Percentiles rank a stretch among this genome's conserved stretches.
Conservation (phyloP, 2,329 filamentous ascomycete genomes). For the Seiridium unicorne region DNA sequence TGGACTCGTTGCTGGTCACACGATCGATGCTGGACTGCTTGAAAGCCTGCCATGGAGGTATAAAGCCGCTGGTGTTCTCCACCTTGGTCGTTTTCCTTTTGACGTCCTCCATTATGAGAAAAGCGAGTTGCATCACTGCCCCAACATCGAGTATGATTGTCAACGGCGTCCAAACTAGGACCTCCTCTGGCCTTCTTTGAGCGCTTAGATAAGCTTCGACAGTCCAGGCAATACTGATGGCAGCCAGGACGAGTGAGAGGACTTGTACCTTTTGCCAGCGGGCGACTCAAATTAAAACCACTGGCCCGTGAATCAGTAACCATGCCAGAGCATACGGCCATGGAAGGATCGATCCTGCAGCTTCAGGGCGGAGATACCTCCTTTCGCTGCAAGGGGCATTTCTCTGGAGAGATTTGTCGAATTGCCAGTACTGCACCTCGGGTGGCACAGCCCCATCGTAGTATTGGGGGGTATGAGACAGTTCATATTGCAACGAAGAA, state of each 20-base stretch:
- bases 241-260: conserved; percentile 13
- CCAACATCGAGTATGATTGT: conserved; percentile 14
- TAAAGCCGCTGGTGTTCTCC: not conserved
- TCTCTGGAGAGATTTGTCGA: not conserved
- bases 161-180: conserved; percentile 15
- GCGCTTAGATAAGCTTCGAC: conserved; percentile 14
- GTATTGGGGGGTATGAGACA: not conserved
- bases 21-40: not conserved
- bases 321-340: conserved; percentile 16
- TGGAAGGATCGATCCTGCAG: conserved; percentile 14
- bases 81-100: not conserved
- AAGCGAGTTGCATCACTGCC: conserved; percentile 16
- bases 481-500: conserved; percentile 1
- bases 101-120: conserved; percentile 9
- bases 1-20: not conserved
- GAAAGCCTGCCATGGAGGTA: not conserved
- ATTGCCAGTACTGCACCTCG: conserved; percentile 3
- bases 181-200: conserved; percentile 9
- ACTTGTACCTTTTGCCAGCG: conserved; percentile 15
- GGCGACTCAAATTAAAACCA: conserved; percentile 12
- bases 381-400: conserved; percentile 1
- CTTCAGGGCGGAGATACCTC: conserved; percentile 11
- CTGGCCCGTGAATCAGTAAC: conserved; percentile 14
- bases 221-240: conserved; percentile 12
- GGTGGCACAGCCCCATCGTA: not conserved